phyloP scores from a whole-genome alignment of 169 alveolate species.

The Plasmodium fragile region DNA sequence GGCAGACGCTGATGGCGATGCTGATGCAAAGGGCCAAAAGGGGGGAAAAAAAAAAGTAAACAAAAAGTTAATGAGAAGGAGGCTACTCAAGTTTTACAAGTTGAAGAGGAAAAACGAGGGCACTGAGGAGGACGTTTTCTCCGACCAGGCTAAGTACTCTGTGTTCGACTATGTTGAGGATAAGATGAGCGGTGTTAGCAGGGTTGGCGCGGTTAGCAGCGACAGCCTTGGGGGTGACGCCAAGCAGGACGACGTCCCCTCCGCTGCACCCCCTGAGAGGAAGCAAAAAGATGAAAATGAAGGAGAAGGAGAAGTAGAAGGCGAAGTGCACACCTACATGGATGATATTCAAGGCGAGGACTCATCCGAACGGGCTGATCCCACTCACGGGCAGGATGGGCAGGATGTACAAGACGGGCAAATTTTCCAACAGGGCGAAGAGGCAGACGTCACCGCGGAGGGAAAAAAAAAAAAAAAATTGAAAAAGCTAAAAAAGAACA shows the following conservation, averaged over 20 bases:
- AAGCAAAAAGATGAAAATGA: neutral
- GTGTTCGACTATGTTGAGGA: slow-evolving; percentile 68
- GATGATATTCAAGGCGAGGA: neutral
- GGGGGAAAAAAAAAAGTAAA: slow-evolving; percentile 60
- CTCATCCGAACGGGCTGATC: neutral
- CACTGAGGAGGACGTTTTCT: slow-evolving; percentile 49
- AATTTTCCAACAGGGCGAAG: neutral
- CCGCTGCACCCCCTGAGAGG: neutral
- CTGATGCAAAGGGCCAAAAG: slow-evolving; percentile 5
- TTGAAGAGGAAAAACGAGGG: slow-evolving; percentile 74
- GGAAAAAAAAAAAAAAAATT: slow-evolving; percentile 19
- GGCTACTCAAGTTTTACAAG: slow-evolving; percentile 57
- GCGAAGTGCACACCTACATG: neutral
- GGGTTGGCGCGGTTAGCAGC: neutral
- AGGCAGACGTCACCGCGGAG: neutral
- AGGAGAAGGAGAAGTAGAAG: neutral
- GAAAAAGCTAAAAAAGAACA: slow-evolving; percentile 65
- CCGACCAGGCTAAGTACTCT: slow-evolving; percentile 26
- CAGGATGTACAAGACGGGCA: neutral
- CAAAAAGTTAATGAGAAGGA: slow-evolving; percentile 71
- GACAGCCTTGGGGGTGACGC: neutral
- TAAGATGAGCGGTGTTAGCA: neutral
- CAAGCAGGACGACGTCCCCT: neutral
- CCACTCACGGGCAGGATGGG: neutral
- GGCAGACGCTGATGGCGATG: neutral